These are phyloP conservation scores for Sambucus nigra DNA, from an alignment of 129 eudicot genomes.

Conservation along the genomic window DNA sequence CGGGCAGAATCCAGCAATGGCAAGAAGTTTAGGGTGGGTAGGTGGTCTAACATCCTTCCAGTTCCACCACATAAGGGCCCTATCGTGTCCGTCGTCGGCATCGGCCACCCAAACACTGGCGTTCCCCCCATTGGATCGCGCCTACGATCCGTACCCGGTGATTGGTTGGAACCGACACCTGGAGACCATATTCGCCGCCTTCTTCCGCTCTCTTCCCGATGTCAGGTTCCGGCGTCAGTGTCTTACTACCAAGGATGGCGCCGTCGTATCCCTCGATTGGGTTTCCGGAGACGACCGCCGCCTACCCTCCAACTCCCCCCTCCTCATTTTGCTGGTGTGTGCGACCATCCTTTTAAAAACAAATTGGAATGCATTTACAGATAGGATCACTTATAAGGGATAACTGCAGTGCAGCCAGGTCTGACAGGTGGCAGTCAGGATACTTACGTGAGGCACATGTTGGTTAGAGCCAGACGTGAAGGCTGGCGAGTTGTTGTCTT, in stretches of 20 bases:
- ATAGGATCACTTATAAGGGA: constrained; percentile 9
- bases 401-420: constrained; percentile 66
- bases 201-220: constrained; percentile 54
- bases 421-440: constrained; percentile 93
- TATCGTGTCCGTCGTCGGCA: no score
- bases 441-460: constrained; percentile 77
- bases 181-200: constrained; percentile 82
- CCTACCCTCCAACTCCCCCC: constrained; percentile 49
- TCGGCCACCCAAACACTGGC: no score
- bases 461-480: constrained; percentile 49
- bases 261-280: constrained; percentile 82
- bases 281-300: constrained; percentile 47
- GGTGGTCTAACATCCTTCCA: no score
- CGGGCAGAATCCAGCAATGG: no score
- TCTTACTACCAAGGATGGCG: constrained; percentile 59
- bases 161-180: constrained; percentile 56
- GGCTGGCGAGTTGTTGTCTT: constrained; percentile 94
- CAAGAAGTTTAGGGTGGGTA: no score
- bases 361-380: no score
- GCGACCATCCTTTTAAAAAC: no score
- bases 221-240: constrained; percentile 61
- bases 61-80: no score
- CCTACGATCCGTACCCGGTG: constrained; percentile 56
- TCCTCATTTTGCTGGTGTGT: constrained; percentile 69
- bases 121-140: no score